Conservation (phyloP, 140 eudicot genomes). For the Flaveria floridana region DNA sequence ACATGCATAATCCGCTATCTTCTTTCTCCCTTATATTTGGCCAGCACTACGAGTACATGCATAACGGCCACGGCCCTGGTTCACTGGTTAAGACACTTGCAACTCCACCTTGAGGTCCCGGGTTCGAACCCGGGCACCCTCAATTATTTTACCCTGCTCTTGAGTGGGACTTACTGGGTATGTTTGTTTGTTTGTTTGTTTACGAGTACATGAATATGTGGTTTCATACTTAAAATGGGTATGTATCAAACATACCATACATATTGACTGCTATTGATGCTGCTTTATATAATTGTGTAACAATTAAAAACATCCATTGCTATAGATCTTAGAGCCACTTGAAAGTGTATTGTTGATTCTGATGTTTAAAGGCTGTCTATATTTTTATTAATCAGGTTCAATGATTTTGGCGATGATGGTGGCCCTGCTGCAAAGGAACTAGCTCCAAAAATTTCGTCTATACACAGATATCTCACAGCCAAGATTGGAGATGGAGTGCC, state of each 20-base stretch:
- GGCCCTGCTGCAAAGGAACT: constrained; percentile 80
- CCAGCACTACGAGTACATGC: background rate
- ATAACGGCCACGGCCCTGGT: no score
- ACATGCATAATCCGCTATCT: background rate
- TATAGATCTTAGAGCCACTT: background rate
- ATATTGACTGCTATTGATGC: background rate
- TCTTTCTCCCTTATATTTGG: background rate
- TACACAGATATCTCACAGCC: constrained; percentile 42
- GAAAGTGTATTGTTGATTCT: background rate
- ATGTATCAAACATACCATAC: background rate
- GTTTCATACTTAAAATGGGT: background rate
- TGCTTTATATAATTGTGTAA: background rate
- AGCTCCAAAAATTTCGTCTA: constrained; percentile 56
- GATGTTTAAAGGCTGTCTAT: background rate
- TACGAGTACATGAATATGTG: background rate
- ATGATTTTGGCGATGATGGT: constrained; percentile 85
- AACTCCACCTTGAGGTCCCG: no score
- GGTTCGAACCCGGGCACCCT: no score
- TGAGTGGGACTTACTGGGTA: no score
- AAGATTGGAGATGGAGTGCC: constrained; percentile 46
- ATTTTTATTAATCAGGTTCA: constrained; percentile 50
- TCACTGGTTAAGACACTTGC: no score
- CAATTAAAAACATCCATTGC: background rate
- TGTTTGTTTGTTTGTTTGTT: no score
- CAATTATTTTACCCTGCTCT: no score